Evolutionary conservation across 1,284 basidiomycete genomes (phyloP), one percentile per base, ranked within the genome.

Genomic region (Pseudomicrostroma phylloplanum): DNA sequence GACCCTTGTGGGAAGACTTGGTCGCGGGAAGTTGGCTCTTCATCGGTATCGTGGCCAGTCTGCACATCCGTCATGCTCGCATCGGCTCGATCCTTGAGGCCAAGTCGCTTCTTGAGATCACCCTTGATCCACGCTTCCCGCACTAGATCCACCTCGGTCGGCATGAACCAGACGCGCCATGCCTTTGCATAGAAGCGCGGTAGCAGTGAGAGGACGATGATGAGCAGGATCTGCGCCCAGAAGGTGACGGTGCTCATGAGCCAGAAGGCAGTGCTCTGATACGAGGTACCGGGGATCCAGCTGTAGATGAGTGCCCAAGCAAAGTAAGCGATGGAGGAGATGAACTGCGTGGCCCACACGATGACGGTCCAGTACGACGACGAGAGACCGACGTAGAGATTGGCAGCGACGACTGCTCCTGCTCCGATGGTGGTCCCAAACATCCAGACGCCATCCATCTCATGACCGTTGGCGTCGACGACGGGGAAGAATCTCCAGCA

Each of bases 351-450:
- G 13, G 66, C 60, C 70, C 72, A 76, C 51, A 74, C 73, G 54
- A 74, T 61, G 13, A 21, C 53, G 12, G 61, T 53, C 61, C 61
- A 62, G 43, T 62, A 63, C 26, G 49, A 49, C 19, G 60, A 15
- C 59, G 57, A 42, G 36, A 74, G 48, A 25, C 72, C 73, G 17
- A 67, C 71, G 51, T 73, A 73, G 53, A 76, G 57, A 41, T 96
- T 96, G 4, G 92, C 92, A 1, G 89, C 82, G 59, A 92, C 85
- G 64, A 96, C 92, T 4, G 90, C 91, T 13, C 89, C 85, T 23
- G 91, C 88, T 2, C 89, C 88, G 7, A 92, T 87, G 0, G 92
- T 92, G 1, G 92, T 93, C n/a, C 93, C 93, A 68, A 96, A 89
- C 78, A 96, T 91, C 53, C 88, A 84, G 19, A 96, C 81, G 21